These are phyloP conservation scores for Talaromyces sp. DNA, from an alignment of 2,329 filamentous ascomycete genomes.

Conservation along the genomic window DNA sequence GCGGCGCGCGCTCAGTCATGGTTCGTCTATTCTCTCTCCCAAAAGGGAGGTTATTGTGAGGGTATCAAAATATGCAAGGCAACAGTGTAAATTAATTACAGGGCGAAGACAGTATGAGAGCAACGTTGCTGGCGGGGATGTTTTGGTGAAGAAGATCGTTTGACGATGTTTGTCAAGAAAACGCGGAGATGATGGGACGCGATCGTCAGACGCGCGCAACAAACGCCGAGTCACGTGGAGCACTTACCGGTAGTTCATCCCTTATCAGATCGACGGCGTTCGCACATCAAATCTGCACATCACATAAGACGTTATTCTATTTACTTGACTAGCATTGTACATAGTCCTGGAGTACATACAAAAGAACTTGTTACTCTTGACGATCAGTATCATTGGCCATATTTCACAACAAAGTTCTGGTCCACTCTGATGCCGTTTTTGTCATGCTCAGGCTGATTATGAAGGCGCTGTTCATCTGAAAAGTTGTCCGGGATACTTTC, in stretches of 20 bases:
- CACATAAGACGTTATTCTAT: background rate
- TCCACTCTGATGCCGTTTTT: background rate
- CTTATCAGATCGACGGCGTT: background rate
- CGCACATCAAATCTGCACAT: background rate
- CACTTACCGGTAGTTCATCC: background rate
- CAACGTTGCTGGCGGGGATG: background rate
- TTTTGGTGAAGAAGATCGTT: no score
- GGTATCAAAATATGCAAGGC: background rate
- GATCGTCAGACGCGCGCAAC: constrained; percentile 9
- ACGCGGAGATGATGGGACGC: constrained; percentile 11
- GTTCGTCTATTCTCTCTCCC: constrained; percentile 6
- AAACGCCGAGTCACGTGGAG: constrained; percentile 17
- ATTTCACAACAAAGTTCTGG: background rate
- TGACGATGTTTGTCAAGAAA: background rate
- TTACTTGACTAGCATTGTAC: background rate
- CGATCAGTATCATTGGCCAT: background rate
- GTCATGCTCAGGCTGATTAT: background rate
- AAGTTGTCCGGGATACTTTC: background rate
- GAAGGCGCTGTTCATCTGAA: background rate
- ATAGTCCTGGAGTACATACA: background rate
- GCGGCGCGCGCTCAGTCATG: constrained; percentile 24
- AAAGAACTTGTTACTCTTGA: background rate
- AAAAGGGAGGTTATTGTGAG: background rate
- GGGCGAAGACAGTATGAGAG: background rate
- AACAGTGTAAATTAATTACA: background rate